A percentile compares a stretch with the other conserved stretches of the same genome.
Conservation (phyloP, 106 monocot genomes). For the Amphibolis antarctica region DNA sequence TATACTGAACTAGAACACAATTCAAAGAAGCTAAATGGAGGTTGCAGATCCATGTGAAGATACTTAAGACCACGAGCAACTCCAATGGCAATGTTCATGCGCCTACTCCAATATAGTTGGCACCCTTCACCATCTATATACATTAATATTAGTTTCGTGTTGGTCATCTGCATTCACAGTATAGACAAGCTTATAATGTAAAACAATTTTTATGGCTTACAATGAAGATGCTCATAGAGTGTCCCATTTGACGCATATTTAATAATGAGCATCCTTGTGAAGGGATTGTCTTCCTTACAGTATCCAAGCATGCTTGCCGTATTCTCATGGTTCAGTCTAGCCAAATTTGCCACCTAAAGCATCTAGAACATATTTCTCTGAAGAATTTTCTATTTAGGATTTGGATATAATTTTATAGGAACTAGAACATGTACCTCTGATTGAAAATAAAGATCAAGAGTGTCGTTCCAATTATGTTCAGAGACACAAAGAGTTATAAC, state of each 20-base stretch:
- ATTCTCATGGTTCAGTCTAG: slow-evolving; percentile 68
- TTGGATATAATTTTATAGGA: neutral
- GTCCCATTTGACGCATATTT: slow-evolving; percentile 95
- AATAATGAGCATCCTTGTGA: slow-evolving; percentile 85
- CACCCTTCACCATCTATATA: slow-evolving; percentile 58
- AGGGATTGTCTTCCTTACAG: slow-evolving; percentile 61
- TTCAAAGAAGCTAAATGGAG: slow-evolving; percentile 64
- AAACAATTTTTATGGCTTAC: slow-evolving; percentile 29
- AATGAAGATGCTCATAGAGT: slow-evolving; percentile 82
- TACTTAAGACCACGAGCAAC: slow-evolving; percentile 70
- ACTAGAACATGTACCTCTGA: slow-evolving; percentile 32
- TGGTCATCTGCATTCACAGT: neutral
- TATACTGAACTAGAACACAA: slow-evolving; percentile 62
- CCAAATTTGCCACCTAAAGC: slow-evolving; percentile 57
- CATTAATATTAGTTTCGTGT: neutral
- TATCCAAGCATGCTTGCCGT: slow-evolving; percentile 60
- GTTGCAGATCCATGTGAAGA: slow-evolving; percentile 67
- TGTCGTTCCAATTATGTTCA: slow-evolving; percentile 42
- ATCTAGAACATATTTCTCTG: neutral
- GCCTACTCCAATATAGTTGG: slow-evolving; percentile 74
- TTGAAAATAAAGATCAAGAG: slow-evolving; percentile 62
- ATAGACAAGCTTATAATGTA: neutral
- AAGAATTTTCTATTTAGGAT: neutral
- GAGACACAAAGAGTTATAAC: slow-evolving; percentile 58
- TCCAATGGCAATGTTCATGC: slow-evolving; percentile 78